A percentile compares a stretch with the other conserved stretches of the same genome.
These are phyloP conservation scores for Dactylellina haptotyla DNA, from an alignment of 2,329 filamentous ascomycete genomes.

Conservation along the genomic window DNA sequence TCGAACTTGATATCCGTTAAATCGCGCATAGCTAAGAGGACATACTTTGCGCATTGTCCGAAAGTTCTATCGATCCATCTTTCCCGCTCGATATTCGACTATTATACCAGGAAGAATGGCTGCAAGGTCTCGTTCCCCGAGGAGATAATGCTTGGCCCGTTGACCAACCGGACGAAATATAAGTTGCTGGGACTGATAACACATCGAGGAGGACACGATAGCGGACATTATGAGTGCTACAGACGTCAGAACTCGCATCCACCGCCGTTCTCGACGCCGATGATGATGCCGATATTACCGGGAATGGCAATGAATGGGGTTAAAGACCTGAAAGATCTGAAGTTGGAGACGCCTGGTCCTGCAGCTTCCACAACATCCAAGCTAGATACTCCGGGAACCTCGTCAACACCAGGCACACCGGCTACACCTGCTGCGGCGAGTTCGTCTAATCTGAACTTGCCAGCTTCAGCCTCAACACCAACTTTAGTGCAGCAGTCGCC, in stretches of 20 bases:
- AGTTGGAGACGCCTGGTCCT: neutral
- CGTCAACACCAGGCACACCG: constrained; percentile 18
- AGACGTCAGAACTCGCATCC: constrained; percentile 79
- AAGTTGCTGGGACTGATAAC: constrained; percentile 87
- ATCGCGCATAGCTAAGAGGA: constrained; percentile 85
- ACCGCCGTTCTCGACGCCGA: constrained; percentile 80
- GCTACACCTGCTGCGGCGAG: neutral
- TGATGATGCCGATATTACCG: constrained; percentile 65
- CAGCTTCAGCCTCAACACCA: neutral
- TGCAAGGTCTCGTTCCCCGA: constrained; percentile 95
- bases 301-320: constrained; percentile 56
- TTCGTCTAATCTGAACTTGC: constrained; percentile 1
- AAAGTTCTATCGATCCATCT: constrained; percentile 91
- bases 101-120: constrained; percentile 86
- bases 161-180: constrained; percentile 81
- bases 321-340: constrained; percentile 1
- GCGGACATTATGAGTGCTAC: constrained; percentile 97
- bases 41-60: constrained; percentile 85
- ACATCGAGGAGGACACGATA: constrained; percentile 94
- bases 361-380: neutral
- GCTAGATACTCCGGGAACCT: neutral
- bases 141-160: constrained; percentile 79
- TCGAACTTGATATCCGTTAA: constrained; percentile 71
- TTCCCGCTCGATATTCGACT: constrained; percentile 90
- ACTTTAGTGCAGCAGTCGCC: neutral